These are phyloP conservation scores for Linderniella brevidens DNA, from an alignment of 257 asterid species.

Conservation along the genomic window DNA sequence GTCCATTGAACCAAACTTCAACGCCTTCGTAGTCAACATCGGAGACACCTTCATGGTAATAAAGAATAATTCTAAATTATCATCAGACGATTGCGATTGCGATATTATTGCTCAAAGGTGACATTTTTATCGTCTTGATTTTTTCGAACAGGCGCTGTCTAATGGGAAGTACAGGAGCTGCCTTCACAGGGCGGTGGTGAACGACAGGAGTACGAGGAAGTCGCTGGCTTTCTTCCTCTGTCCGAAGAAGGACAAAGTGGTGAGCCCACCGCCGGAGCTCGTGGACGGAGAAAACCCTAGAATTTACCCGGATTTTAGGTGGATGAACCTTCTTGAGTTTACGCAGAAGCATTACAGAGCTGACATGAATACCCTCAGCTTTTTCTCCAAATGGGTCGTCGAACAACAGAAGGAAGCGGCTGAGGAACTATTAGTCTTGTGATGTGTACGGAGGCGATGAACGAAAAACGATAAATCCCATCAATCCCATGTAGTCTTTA, in stretches of 20 bases:
- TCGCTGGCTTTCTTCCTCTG: slow-evolving; percentile 88
- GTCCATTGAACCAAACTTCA: slow-evolving; percentile 35
- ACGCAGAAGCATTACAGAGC: slow-evolving; percentile 93
- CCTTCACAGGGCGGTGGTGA: slow-evolving; percentile 90
- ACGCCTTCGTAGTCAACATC: slow-evolving; percentile 77
- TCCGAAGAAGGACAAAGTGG: slow-evolving; percentile 73
- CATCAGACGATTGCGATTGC: background rate
- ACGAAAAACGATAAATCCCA: no score
- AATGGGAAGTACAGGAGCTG: slow-evolving; percentile 89
- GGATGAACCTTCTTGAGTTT: slow-evolving; percentile 57
- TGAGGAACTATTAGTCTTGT: no score
- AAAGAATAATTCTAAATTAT: background rate
- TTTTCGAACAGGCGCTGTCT: slow-evolving; percentile 51
- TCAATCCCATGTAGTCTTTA: no score
- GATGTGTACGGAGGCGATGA: no score
- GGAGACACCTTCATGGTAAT: slow-evolving; percentile 95
- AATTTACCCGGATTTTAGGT: slow-evolving; percentile 66
- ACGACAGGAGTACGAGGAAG: slow-evolving; percentile 52
- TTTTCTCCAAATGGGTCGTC: slow-evolving; percentile 48
- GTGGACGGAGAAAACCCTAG: slow-evolving; percentile 63
- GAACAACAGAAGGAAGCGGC: no score
- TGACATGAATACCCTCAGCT: slow-evolving; percentile 65
- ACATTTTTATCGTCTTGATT: background rate
- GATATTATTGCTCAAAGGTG: background rate
- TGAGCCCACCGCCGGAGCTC: slow-evolving; percentile 62